Conservation (phyloP, 768 basidiomycete genomes). For the Trametes gibbosa region DNA sequence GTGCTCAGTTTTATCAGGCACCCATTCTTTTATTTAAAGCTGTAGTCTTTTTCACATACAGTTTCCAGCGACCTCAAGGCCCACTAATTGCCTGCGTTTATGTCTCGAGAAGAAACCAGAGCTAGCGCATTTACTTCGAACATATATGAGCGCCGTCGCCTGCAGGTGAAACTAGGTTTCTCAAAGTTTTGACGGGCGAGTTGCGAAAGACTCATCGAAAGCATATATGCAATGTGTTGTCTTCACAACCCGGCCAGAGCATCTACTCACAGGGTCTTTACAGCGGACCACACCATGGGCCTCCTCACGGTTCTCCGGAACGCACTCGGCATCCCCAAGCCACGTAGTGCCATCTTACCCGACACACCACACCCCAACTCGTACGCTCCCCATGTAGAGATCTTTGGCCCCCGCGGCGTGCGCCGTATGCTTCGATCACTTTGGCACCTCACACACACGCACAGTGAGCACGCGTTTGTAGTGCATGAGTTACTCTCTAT, state of each 20-base stretch:
- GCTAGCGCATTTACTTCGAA: too few species aligned
- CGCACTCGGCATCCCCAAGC: conserved; percentile 48
- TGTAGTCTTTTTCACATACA: too few species aligned
- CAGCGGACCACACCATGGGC: conserved; percentile 76
- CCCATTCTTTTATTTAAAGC: too few species aligned
- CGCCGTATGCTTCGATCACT: conserved; percentile 71
- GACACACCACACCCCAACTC: conserved; percentile 12
- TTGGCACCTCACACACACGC: conserved; percentile 64
- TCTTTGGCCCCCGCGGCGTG: conserved; percentile 80
- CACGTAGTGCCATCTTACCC: conserved; percentile 21
- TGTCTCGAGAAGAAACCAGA: too few species aligned
- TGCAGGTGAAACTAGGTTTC: too few species aligned
- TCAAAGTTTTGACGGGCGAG: too few species aligned
- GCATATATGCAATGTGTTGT: background rate
- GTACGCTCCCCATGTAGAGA: conserved; percentile 48
- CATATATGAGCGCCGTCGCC: too few species aligned
- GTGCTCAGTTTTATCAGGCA: too few species aligned
- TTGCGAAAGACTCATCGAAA: background rate
- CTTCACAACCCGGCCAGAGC: background rate
- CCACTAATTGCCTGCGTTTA: too few species aligned
- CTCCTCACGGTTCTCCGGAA: conserved; percentile 64
- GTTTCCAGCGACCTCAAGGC: too few species aligned
- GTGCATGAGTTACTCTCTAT: conserved; percentile 74
- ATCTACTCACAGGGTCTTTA: background rate
- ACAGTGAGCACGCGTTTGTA: conserved; percentile 58